Evolutionary conservation across 2,329 filamentous ascomycete genomes (phyloP), one percentile per base, ranked within the genome.

Genomic region (Pseudomassariella vexata): DNA sequence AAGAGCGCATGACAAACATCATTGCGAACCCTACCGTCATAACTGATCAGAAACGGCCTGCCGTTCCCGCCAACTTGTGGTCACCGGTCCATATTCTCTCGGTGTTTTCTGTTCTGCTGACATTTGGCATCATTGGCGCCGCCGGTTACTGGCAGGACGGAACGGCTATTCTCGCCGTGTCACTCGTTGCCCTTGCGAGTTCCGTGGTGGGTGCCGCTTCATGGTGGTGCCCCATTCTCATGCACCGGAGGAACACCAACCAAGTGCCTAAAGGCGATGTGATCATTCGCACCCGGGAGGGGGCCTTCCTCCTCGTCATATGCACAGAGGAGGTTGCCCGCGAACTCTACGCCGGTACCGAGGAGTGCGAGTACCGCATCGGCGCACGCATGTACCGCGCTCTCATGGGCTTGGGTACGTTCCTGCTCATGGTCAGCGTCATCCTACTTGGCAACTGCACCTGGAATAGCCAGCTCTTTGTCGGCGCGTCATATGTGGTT

Each of bases 261-360:
- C 50, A 62, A 14, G 67, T 76, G 0, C 75, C 74, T 2, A 44
- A 42, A 3, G 75, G 74, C 2, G 75, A 80, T 40, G 65, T 81
- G n/a, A 65, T 79, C 18, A 77, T 80, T 34, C 65, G 70, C 18
- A 79, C 76, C 1, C 66, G 73, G 5, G 68, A 73, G 42, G 75
- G 75, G 2, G 74, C 71, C 2, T 78, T 80, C 41, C 49, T 81
- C 3, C 56, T 78, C 6, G 57, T 81, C 11, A 59, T 61, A 27
- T 79, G 76, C 45, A 64, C 66, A 5, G 75, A 80, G 48, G 67
- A 76, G 19, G 68, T 80, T 2, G 70, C 74, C 2, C 64, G 76
- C n/a, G 76, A 80, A 47, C 62, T 81, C 0, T 80, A 79, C 52
- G 67, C 65, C 0, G 73, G 73, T 11, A 77, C 71, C 0, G 75